phyloP scores from a whole-genome alignment of 2,329 filamentous ascomycete species.

The Fusarium succisae region DNA sequence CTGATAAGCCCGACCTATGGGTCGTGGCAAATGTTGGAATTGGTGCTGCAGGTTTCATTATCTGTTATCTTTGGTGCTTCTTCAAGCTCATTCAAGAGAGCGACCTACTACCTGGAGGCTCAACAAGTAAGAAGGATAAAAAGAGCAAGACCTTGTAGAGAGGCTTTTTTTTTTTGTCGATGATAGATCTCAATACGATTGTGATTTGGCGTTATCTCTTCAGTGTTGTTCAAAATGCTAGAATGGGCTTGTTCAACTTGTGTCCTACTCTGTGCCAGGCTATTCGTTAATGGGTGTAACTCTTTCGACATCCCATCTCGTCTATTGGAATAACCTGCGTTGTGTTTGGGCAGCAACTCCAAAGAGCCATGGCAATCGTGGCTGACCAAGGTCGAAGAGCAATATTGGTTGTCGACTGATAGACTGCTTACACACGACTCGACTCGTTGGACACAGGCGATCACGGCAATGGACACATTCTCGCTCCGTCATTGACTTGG shows the following conservation, averaged over 20 bases:
- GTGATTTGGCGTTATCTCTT: neutral
- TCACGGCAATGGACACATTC: neutral
- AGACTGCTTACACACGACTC: neutral
- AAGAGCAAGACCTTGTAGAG: constrained; percentile 39
- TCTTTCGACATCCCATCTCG: neutral
- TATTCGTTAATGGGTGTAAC: neutral
- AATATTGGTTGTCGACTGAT: neutral
- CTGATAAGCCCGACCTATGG: constrained; percentile 90
- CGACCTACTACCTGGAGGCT: constrained; percentile 54
- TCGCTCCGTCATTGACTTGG: neutral
- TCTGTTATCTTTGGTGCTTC: constrained; percentile 93
- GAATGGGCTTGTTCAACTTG: neutral
- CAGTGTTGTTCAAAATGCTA: too few relatives aligned
- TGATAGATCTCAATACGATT: neutral
- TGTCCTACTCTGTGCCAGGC: neutral
- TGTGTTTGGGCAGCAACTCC: too few relatives aligned
- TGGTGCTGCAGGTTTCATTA: constrained; percentile 82
- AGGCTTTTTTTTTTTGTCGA: neutral
- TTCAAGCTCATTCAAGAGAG: constrained; percentile 72
- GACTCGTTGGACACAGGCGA: neutral
- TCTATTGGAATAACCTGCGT: too few relatives aligned
- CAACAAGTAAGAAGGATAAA: constrained; percentile 47
- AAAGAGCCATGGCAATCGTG: neutral
- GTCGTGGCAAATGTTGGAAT: constrained; percentile 89
- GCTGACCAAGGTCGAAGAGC: neutral